Evolutionary conservation across 768 basidiomycete genomes (phyloP).

Genomic region (Holtermannia corniformis): DNA sequence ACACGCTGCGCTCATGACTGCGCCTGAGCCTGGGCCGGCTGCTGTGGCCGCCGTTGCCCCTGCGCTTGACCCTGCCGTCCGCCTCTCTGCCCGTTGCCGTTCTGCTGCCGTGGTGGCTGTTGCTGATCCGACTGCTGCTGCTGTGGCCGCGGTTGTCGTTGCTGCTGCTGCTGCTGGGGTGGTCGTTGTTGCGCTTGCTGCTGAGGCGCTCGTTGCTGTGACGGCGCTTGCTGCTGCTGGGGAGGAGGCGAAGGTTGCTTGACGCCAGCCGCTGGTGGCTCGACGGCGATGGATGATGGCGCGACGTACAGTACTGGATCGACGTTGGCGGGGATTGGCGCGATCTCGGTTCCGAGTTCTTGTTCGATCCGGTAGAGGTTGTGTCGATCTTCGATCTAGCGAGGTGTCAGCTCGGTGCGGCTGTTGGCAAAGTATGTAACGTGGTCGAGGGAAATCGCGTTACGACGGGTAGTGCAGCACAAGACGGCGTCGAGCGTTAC

Average conservation of each 20-base stretch:
- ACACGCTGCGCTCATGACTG: background rate
- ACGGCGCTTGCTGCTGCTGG: slow-evolving; percentile 8
- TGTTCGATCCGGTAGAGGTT: slow-evolving; percentile 97
- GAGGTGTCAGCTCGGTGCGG: background rate
- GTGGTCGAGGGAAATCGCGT: background rate
- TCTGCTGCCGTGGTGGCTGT: slow-evolving; percentile 1
- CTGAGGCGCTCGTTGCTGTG: slow-evolving; percentile 16
- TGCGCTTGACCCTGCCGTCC: background rate
- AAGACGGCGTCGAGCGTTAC: background rate
- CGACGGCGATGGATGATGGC: slow-evolving; percentile 46
- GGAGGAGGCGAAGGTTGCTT: slow-evolving; percentile 6
- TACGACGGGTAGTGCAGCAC: background rate
- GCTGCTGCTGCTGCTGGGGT: slow-evolving; percentile 13
- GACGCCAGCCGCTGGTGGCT: slow-evolving; percentile 7
- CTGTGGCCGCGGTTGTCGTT: slow-evolving; percentile 13
- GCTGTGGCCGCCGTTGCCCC: slow-evolving; percentile 6
- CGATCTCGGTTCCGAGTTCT: slow-evolving; percentile 95
- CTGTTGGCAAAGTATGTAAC: no score
- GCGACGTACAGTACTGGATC: slow-evolving; percentile 90
- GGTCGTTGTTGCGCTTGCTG: slow-evolving; percentile 1
- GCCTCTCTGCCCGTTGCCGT: no score
- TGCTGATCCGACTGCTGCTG: slow-evolving; percentile 7
- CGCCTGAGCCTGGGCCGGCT: slow-evolving; percentile 1
- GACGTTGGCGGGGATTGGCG: slow-evolving; percentile 82
- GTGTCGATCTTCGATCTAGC: slow-evolving; percentile 80